These are phyloP conservation scores for Calonectria leucothoes DNA, from an alignment of 2,329 filamentous ascomycete genomes.

Conservation along the genomic window DNA sequence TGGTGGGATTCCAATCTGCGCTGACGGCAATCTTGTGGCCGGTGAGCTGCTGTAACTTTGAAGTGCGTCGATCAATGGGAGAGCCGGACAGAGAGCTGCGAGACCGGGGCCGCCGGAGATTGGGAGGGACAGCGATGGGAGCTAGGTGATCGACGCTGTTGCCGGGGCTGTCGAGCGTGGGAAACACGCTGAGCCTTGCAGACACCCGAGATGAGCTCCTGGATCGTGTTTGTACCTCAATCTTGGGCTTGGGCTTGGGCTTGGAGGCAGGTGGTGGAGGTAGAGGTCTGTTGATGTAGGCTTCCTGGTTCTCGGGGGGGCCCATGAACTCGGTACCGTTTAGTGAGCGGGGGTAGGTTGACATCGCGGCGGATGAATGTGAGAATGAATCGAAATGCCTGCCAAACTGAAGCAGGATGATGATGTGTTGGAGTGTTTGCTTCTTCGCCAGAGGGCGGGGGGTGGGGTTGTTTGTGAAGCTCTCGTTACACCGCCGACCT, in stretches of 20 bases:
- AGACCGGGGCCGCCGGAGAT: neutral
- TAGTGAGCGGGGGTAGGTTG: constrained; percentile 26
- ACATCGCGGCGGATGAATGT: constrained; percentile 24
- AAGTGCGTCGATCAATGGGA: constrained; percentile 42
- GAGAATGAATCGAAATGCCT: constrained; percentile 7
- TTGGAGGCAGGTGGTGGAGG: constrained; percentile 25
- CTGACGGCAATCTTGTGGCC: constrained; percentile 51
- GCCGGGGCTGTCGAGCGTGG: neutral
- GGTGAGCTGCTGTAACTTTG: constrained; percentile 56
- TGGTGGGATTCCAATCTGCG: constrained; percentile 28
- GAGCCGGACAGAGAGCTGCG: constrained; percentile 12
- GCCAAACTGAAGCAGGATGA: neutral
- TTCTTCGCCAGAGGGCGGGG: neutral
- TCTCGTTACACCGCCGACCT: neutral
- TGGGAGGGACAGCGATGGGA: neutral
- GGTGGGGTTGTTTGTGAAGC: neutral
- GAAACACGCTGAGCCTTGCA: neutral
- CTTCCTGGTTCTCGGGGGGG: constrained; percentile 37
- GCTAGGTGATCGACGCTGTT: neutral
- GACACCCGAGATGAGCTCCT: constrained; percentile 1
- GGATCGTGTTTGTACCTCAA: neutral
- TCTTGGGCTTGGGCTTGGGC: neutral
- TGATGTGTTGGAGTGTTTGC: neutral
- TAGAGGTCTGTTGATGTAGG: constrained; percentile 35
- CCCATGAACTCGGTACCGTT: constrained; percentile 31